Evolutionary conservation across 2,329 filamentous ascomycete species (phyloP), one percentile per base, ranked within the genome.

Genomic region (Raffaelea albimanens): DNA sequence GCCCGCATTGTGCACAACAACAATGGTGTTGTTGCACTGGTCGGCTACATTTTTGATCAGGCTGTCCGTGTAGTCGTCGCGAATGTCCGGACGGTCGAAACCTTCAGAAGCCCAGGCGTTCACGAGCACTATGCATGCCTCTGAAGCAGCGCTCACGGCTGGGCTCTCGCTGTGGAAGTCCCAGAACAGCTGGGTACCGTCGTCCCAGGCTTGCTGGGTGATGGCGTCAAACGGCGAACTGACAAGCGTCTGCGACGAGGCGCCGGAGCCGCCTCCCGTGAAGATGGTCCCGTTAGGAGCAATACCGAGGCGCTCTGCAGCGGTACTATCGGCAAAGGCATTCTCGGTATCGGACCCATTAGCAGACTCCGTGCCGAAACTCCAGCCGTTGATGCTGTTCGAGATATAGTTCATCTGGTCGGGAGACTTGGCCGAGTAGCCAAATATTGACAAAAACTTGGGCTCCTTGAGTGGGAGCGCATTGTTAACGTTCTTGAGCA

Each of bases 41-140:
- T 66, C 62, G 0, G 82, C 80, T 0, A 84, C 78, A 29, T 74
- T 71, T 0, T 61, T 62, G 36, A 84, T 70, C 0, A 83, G 64
- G 0, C 60, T 62, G 52, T 84, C 79, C 1, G 75, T 80, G 44
- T 76, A 78, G 52, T 83, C 82, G 58, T 91, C 86, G 31, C 72
- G 71, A 43, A 88, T 67, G 5, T 70, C 72, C 1, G 76, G 67
- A 46, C 78, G 70, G 52, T 86, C 73, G 54, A 73, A 83, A 2
- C 82, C 83, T 63, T 94, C 87, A 1, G 83, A 80, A 1, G 83
- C 78, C 62, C 83, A 85, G 3, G 70, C 73, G 58, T 84, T 84
- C 54, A 76, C 74, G 53, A 83, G 75, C 0, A 83, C 76, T 3
- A 83, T 64, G 52, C 87, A 93, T 5, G 86, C 71, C 57, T 90